These are phyloP conservation scores for Solanum dulcamara DNA, from an alignment of 257 asterid genomes.

Conservation along the genomic window DNA sequence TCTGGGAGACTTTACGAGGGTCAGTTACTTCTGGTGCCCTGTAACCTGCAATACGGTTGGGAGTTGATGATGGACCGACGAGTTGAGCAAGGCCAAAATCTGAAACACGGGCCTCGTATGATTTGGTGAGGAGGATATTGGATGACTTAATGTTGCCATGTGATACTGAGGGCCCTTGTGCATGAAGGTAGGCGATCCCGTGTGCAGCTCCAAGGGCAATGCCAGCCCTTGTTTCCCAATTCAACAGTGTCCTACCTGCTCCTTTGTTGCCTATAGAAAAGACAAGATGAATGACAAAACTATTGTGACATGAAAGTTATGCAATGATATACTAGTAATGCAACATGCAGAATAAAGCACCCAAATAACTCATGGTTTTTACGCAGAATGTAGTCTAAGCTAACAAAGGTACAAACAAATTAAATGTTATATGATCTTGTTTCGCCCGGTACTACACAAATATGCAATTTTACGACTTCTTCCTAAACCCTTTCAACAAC, in stretches of 20 bases:
- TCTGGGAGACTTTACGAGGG: constrained; percentile 33
- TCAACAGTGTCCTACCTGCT: constrained; percentile 37
- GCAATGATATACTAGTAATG: neutral
- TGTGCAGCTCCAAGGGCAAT: constrained; percentile 40
- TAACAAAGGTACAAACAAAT: neutral
- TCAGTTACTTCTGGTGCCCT: constrained; percentile 46
- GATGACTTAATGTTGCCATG: constrained; percentile 53
- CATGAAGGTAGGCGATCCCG: constrained; percentile 38
- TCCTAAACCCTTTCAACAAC: neutral
- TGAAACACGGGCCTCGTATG: constrained; percentile 32
- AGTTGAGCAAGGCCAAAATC: constrained; percentile 40
- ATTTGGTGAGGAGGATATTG: constrained; percentile 31
- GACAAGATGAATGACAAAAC: neutral
- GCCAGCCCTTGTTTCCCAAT: constrained; percentile 40
- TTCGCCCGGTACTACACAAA: neutral
- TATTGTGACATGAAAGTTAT: neutral
- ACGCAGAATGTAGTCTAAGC: neutral
- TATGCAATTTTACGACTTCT: neutral
- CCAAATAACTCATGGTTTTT: neutral
- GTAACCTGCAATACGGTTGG: constrained; percentile 35
- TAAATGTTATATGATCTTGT: neutral
- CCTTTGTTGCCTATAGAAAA: constrained; percentile 29
- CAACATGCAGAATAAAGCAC: neutral
- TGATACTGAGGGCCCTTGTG: constrained; percentile 28
- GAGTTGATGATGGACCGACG: constrained; percentile 27